Base-by-base conservation (phyloP, 2,329 filamentous ascomycete species). In the Lasiodiplodia sp. region DNA sequence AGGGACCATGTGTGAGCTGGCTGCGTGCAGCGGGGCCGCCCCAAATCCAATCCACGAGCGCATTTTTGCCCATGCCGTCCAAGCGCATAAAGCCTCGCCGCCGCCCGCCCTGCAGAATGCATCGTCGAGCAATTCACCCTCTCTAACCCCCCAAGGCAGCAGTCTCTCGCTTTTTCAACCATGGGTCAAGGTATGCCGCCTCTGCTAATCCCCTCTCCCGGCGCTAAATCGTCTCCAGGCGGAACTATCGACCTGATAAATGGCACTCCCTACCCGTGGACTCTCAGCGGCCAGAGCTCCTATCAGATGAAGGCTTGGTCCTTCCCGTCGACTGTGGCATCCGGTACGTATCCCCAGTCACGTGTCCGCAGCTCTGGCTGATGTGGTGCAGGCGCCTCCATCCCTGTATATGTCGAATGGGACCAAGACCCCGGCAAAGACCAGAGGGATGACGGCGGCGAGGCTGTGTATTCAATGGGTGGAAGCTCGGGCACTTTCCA, bases 231-330 rank as follows among this genome's bases (percentile, higher is more conserved):
- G 40, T 70, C 44, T 40, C 49, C 56, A 76, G 78, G 77, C 55
- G 79, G 80, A 67, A 76, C 72, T 37, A 72, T 82, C 55, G 78
- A 79, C 14, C 67, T 82, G 28, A 72, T 82, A 58, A 82, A 82
- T 72, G 80, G 79, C 23, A 80, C 78, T n/a, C 78, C 80, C 2
- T 78, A 79, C 51, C 75, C 78, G 60, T 82, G 77, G 78, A 74
- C 69, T 14, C 66, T 78, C 60, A 74, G 67, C 38, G 69, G 72
- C 28, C 73, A 75, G 44, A 72, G 74, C 40, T 75, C 76, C 2
- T 80, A 80, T 69, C 78, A 81, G 66, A 80, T 82, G 79, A 75
- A 76, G 52, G 72, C 73, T 2, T 81, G 79, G 78, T 75, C 70
- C 47, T 81, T 78, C 76, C 76, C 67, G 7, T 28, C 77, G 2